Base-by-base conservation (phyloP, 192 early-diverging fungal species). In the Gamsiella multidivaricata region DNA sequence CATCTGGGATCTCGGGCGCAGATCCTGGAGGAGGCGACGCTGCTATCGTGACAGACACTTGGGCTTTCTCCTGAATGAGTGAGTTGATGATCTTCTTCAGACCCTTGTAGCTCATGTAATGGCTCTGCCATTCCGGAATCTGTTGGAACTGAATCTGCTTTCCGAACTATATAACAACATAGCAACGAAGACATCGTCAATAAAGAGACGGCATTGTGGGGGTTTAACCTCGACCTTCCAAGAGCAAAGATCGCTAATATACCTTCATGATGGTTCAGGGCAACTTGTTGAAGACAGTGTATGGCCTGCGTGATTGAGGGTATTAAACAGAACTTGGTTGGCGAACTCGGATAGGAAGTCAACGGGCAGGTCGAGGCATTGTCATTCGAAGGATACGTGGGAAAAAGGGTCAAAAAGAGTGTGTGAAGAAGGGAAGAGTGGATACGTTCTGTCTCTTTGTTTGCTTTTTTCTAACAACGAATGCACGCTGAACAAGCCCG, bases 51-150 rank as follows among this genome's bases (percentile, higher is more conserved):
- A 81, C 81, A 20, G 80, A 70, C 11, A 60, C 60, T 6, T 81
- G 72, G 10, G 84, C 69, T 50, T 84, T 84, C 42, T 83, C 85
- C 20, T 85, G 82, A 45, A 82, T 70, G 10, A 90, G 65, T 18
- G 82, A 88, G 60, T 92, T 94, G 67, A 99, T 98, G 45, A 99
- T 95, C 83, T 98, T 98, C 82, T 99, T 99, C 50, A 99, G 90
- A 23, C 87, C 94, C 83, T 99, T 99, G 87, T 99, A 99, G 87
- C 92, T 94, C 83, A 99, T 89, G 80, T 97, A 98, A 79, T 98
- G 94, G 51, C 86, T 88, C 33, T 91, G 89, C 96, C 96, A 98
- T 84, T 98, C 96, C 54, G 92, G 87, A 60, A 92, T 87, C 75
- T 92, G 93, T 70, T 96, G 94, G 58, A 88, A 89, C 84, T 94